These are phyloP conservation scores for Boechera stricta DNA, from an alignment of 345 rosid genomes.

Conservation along the genomic window DNA sequence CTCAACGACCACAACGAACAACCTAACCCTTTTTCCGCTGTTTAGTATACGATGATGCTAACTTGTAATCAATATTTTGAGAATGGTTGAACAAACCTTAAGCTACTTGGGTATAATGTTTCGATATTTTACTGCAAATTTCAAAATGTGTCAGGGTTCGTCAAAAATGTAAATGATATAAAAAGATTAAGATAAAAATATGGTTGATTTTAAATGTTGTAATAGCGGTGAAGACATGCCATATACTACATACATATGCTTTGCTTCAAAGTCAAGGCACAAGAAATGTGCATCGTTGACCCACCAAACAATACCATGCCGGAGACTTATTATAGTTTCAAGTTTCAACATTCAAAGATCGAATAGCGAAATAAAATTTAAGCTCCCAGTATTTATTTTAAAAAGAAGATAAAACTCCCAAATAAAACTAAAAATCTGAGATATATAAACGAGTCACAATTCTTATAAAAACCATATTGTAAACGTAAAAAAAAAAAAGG, in stretches of 20 bases:
- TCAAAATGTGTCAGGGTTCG: background rate
- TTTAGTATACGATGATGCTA: background rate
- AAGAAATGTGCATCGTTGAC: conserved; percentile 40
- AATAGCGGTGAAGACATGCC: conserved; percentile 35
- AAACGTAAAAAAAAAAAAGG: background rate
- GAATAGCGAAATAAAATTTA: background rate
- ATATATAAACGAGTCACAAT: background rate
- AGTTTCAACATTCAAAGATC: conserved; percentile 29
- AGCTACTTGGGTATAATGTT: conserved; percentile 15
- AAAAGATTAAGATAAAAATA: background rate
- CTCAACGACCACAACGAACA: background rate
- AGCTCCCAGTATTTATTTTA: background rate
- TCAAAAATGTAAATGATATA: background rate
- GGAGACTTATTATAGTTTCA: conserved; percentile 18
- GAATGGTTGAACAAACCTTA: conserved; percentile 36
- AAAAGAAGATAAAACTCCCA: background rate
- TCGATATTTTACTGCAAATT: background rate
- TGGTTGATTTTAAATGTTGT: conserved; percentile 9
- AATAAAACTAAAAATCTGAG: background rate
- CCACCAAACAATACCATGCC: conserved; percentile 31
- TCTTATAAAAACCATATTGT: background rate
- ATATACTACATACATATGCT: conserved; percentile 19
- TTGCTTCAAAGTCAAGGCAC: conserved; percentile 46
- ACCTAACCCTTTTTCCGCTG: background rate
- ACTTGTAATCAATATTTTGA: background rate